Base-by-base conservation (phyloP, 1,284 basidiomycete genomes). In the Ganoderma meredithae region DNA sequence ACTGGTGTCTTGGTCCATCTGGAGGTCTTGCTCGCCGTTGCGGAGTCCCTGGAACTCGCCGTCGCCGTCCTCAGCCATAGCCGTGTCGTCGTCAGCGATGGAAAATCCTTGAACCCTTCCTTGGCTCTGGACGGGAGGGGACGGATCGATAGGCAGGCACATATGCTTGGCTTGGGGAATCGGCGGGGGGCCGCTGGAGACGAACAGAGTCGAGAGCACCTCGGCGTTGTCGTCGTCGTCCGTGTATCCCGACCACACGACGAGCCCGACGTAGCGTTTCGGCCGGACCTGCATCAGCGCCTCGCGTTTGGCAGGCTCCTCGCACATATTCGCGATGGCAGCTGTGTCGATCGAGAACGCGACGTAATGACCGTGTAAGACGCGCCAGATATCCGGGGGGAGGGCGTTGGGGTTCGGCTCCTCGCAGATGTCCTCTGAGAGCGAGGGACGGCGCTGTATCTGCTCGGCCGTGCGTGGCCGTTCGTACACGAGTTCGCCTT, bases 181-280 rank as follows among this genome's bases (percentile, higher is more conserved):
- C 8, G 66, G 53, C 5, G 72, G 71, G 12, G 65, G 69, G 9
- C 55, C 41, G 40, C 47, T 39, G 0, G 56, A 63, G 15, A 72
- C 73, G 64, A 64, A 72, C 33, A 71, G 39, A 9, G 75, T 71
- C 3, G 70, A 41, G 41, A 76, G 64, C 17, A 72, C 75, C 25
- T 75, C 72, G 19, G 69, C 60, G 39, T 66, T 62, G 15, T 68
- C 66, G 27, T 68, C 69, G 15, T 71, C 68, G 19, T 58, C 55
- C 33, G 55, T 33, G n/a, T 58, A 58, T 33, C 40, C 58, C 7
- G 74, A 75, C 39, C 56, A 60, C 13, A 67, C 70, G 13, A 78
- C 77, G 5, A 76, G 72, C 19, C 76, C 77, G 52, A 76, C 53
- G 43, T 74, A 77, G 31, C 74, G 72, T 67, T 52, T 22, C 63